Base-by-base conservation (phyloP, 768 basidiomycete genomes). In the Tephrocybe rancida region DNA sequence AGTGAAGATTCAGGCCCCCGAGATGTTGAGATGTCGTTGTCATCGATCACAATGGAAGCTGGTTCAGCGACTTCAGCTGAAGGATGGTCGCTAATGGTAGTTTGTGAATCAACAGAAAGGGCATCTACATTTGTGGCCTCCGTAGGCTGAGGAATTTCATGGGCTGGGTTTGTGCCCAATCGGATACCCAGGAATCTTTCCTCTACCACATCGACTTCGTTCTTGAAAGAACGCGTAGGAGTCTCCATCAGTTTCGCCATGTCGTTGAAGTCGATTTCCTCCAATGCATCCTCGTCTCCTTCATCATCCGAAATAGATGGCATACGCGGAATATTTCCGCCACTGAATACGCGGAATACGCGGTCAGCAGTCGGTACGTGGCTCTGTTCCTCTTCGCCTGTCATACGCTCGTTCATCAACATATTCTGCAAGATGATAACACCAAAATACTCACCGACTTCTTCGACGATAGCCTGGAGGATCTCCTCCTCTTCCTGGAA, bases 311-410 rank as follows among this genome's bases (percentile, higher is more conserved):
- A 67, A 25, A 63, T 57, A 2, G 67, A 67, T 14, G 65, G 54
- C 38, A 65, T 52, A 41, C 51, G 51, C 19, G 58, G 61, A 26
- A 63, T 50, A 59, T 60, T 52, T 3, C 59, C 59, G 8, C 68
- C 75, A 54, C 78, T 81, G 70, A 92, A 91, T 1, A 92, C 75
- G 2, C 76, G 81, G 25, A 79, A 71, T 22, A 92, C 81, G 9
- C 73, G 77, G n/a, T 86, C 81, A 0, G 88, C 88, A 3, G 89
- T 92, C 5, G 90, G 89, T 4, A 82, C 74, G 67, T 84, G 80
- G 42, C 77, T 82, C 38, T 76, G 60, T 47, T 83, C 77, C 25
- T 75, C 71, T 35, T 81, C 79, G 19, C 72, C 83, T 81, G 5
- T 49, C 27, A 18, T 18, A 42, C 25, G 24, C 43, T 44, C 4